These are phyloP conservation scores for Inga oerstediana DNA, from an alignment of 306 rosid species.

Conservation along the genomic window DNA sequence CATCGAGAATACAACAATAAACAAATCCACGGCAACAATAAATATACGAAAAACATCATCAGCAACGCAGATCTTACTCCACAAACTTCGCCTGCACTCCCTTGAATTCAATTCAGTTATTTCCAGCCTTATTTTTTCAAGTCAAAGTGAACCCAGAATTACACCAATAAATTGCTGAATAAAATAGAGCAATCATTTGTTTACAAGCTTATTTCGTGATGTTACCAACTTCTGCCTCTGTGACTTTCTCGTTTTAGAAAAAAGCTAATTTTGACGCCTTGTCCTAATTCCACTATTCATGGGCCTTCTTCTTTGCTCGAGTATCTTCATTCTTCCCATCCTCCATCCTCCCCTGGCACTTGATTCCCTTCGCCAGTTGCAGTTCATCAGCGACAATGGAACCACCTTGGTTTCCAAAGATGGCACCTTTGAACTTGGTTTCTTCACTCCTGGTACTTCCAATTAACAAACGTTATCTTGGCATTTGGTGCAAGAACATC, in stretches of 20 bases:
- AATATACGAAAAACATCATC: not conserved
- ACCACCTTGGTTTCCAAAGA: not conserved
- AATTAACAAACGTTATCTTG: not conserved
- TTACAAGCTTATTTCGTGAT: not conserved
- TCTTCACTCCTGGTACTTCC: not conserved
- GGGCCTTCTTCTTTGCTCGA: not conserved
- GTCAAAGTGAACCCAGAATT: not conserved
- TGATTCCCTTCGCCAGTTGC: not conserved
- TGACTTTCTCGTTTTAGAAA: not conserved
- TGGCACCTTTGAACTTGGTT: not conserved
- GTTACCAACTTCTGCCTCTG: not conserved
- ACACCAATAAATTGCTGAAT: not conserved
- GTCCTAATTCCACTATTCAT: not conserved
- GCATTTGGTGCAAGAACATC: not conserved
- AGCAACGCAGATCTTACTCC: not conserved
- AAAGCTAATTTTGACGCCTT: not conserved
- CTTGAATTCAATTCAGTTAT: not conserved
- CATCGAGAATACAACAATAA: too few species aligned
- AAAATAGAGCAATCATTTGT: not conserved
- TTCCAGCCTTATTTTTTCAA: not conserved
- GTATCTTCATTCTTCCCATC: not conserved
- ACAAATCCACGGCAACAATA: too few species aligned
- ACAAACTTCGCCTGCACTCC: not conserved
- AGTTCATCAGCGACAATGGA: not conserved
- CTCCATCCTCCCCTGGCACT: not conserved